Base-by-base conservation (phyloP, 2,329 filamentous ascomycete species). In the Stachybotrys chartarum region DNA sequence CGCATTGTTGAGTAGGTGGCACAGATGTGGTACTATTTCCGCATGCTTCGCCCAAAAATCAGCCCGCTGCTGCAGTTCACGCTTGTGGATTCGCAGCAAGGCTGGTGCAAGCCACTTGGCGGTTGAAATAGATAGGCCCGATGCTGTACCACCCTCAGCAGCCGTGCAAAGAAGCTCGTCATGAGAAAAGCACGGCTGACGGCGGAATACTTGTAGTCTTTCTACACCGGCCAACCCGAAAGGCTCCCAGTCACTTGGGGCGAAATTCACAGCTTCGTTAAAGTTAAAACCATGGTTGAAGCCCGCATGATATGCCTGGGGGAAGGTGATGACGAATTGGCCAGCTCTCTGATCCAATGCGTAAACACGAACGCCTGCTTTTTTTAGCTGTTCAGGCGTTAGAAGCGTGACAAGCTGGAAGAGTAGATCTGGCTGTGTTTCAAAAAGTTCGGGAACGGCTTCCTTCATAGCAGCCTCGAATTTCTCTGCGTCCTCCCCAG, bases 221-320 rank as follows among this genome's bases (percentile, higher is more conserved):
- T 93, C 86, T 1, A 97, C 92, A 1, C 94, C 92, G 31, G 86
- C 81, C 55, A 93, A 85, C 2, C 94, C 94, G 67, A 86, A 95
- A 0, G 91, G 91, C 66, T 99, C 94, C 94, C 94, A 99, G 64
- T 99, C 94, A 31, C 78, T 80, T 0, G 94, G 94, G 0, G 94
- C 94, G 72, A 99, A 99, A 68, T 99, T 99, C 63, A 99, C 94
- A 6, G 94, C 94, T 70, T 99, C 94, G 63, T 99, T 99, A 72
- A 97, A 96, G 68, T 99, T 99, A 77, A 99, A 99, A 0, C 89
- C 94, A 64, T 99, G 94, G 65, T 99, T 99, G 75, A 99, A 99
- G 0, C 94, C 94, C 6, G 94, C 93, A 68, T 99, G 94, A 64
- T 97, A 99, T 0, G 94, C 94, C 68, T 96, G 90, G 0, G 94